These are phyloP conservation scores for Alopecurus myosuroides DNA, from an alignment of 176 grass and related monocot species.

Conservation along the genomic window DNA sequence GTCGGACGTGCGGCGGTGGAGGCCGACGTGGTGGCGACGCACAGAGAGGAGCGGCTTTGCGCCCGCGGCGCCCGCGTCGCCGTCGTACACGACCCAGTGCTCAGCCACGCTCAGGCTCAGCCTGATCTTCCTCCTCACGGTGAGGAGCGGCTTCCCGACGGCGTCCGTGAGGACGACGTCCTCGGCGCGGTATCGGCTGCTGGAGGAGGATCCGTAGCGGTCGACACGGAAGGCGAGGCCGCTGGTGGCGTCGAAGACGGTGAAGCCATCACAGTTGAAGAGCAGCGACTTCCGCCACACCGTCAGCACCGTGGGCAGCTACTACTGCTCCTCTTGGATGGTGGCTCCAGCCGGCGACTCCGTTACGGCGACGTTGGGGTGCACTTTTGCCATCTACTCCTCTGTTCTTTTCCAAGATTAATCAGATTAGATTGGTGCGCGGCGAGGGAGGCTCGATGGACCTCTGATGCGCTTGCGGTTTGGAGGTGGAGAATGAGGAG, in stretches of 20 bases:
- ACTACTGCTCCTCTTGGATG: too few relatives aligned
- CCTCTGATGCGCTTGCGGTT: not conserved
- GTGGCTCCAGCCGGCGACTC: too few relatives aligned
- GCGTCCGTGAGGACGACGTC: constrained; percentile 59
- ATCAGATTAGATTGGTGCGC: not conserved
- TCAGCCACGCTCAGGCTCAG: constrained; percentile 16
- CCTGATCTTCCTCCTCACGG: not conserved
- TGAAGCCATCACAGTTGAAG: too few relatives aligned
- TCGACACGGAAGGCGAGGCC: too few relatives aligned
- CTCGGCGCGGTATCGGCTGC: constrained; percentile 17
- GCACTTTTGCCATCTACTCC: constrained; percentile 19
- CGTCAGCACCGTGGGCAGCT: too few relatives aligned
- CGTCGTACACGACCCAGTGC: constrained; percentile 62
- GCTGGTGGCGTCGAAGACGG: too few relatives aligned
- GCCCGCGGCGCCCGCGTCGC: too few relatives aligned
- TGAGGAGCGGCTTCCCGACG: constrained; percentile 25
- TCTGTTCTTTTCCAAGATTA: not conserved
- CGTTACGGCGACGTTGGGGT: too few relatives aligned
- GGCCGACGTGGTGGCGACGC: too few relatives aligned
- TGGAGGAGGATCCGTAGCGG: not conserved
- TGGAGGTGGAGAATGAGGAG: not conserved
- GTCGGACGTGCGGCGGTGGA: too few relatives aligned
- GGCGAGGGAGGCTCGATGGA: not conserved
- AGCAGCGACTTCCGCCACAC: too few relatives aligned
- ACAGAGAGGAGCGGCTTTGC: too few relatives aligned